Percentiles rank a stretch among this genome's conserved stretches.
These are phyloP conservation scores for Pseudogymnoascus sp. DNA, from an alignment of 2,329 filamentous ascomycete species.

Conservation along the genomic window DNA sequence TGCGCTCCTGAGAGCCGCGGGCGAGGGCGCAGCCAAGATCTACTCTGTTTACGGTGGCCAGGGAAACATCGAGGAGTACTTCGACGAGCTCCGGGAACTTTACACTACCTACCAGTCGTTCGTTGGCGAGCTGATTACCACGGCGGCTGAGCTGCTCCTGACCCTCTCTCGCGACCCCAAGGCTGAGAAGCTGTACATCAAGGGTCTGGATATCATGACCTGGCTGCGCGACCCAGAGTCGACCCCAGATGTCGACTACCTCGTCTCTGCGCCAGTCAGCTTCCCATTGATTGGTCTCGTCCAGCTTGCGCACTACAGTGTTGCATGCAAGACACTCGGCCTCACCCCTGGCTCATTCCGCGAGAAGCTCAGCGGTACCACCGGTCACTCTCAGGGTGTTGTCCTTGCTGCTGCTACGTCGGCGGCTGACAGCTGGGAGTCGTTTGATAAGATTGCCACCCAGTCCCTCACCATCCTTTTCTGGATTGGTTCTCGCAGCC, in stretches of 20 bases:
- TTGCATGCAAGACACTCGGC: constrained; percentile 86
- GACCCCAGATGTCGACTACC: constrained; percentile 88
- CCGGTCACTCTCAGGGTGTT: constrained; percentile 93
- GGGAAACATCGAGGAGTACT: constrained; percentile 99
- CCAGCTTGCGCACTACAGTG: constrained; percentile 89
- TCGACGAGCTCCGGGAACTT: constrained; percentile 89
- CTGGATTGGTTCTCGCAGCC: constrained; percentile 95
- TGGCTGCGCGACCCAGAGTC: constrained; percentile 87
- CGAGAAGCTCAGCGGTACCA: constrained; percentile 76
- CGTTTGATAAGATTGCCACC: constrained; percentile 70
- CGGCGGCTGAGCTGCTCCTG: constrained; percentile 80
- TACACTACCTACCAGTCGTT: constrained; percentile 88
- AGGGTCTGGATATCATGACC: constrained; percentile 88
- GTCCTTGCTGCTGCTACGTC: constrained; percentile 89
- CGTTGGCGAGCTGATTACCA: constrained; percentile 73
- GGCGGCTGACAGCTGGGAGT: constrained; percentile 86
- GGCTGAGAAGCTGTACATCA: constrained; percentile 91
- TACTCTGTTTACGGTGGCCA: constrained; percentile 96
- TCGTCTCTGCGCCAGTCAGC: constrained; percentile 91
- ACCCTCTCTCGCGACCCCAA: constrained; percentile 72
- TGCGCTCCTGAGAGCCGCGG: constrained; percentile 79
- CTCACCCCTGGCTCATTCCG: constrained; percentile 82
- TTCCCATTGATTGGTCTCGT: constrained; percentile 93
- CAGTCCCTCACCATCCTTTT: constrained; percentile 88
- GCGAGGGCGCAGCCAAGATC: constrained; percentile 73